Conservation (phyloP, 2,329 filamentous ascomycete genomes). For the Metarhizium album region DNA sequence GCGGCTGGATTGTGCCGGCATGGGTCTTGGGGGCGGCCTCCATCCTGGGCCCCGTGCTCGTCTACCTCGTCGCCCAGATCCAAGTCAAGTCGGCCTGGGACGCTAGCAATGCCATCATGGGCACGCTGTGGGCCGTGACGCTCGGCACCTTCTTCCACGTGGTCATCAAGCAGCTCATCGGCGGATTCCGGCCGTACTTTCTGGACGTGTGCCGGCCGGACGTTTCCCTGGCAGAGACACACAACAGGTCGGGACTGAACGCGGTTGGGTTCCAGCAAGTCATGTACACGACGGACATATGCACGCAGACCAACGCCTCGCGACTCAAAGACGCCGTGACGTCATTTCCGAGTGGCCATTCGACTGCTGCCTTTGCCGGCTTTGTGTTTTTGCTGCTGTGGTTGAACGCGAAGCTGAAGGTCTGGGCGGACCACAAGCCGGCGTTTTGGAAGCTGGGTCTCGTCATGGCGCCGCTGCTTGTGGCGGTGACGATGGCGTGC, state of each 20-base stretch:
- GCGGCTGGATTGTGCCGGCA: conserved; percentile 51
- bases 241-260: conserved; percentile 28
- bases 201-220: conserved; percentile 53
- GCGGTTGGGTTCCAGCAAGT: conserved; percentile 43
- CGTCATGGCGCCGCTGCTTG: conserved; percentile 48
- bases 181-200: conserved; percentile 53
- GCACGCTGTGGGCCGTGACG: conserved; percentile 49
- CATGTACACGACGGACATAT: conserved; percentile 55
- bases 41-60: conserved; percentile 42
- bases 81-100: conserved; percentile 48
- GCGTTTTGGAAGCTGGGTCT: conserved; percentile 56
- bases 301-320: conserved; percentile 41
- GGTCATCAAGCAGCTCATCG: conserved; percentile 55
- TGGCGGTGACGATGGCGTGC: conserved; percentile 48
- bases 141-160: conserved; percentile 54
- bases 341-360: conserved; percentile 59
- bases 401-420: conserved; percentile 62
- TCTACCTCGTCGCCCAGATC: conserved; percentile 47
- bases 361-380: conserved; percentile 52
- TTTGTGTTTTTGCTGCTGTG: conserved; percentile 56
- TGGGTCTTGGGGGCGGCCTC: conserved; percentile 47
- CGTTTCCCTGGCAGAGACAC: conserved; percentile 29
- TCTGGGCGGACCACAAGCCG: conserved; percentile 55
- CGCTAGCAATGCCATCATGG: conserved; percentile 50
- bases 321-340: conserved; percentile 51